A percentile compares a stretch with the other conserved stretches of the same genome.
Evolutionary conservation across 108 stramenopile species (phyloP).

Genomic region (Skeletonema potamos): DNA sequence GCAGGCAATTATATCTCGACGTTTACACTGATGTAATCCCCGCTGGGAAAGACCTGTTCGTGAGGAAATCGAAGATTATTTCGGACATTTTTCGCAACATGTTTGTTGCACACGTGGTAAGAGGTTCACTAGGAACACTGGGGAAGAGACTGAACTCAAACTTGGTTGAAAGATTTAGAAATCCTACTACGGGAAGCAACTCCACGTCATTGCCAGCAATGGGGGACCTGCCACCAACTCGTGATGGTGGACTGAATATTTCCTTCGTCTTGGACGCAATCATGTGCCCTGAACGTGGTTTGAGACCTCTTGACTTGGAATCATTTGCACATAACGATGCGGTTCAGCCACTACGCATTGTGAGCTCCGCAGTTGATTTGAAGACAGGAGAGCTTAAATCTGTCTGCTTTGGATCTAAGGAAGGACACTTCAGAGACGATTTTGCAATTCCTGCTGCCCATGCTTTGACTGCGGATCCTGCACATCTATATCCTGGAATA

Average conservation of each 20-base stretch:
- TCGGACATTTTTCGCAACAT: conserved; percentile 44
- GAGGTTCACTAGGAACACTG: not conserved
- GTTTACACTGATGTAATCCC: conserved; percentile 77
- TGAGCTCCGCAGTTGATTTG: conserved; percentile 56
- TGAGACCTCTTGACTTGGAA: conserved; percentile 77
- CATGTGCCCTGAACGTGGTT: conserved; percentile 64
- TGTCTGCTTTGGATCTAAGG: conserved; percentile 60
- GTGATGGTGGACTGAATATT: conserved; percentile 66
- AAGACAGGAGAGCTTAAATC: conserved; percentile 50
- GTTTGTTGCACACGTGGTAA: conserved; percentile 19
- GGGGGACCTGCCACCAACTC: conserved; percentile 21
- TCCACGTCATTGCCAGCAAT: conserved; percentile 8
- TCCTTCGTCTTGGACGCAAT: conserved; percentile 75
- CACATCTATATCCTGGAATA: conserved; percentile 25
- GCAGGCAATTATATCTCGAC: conserved; percentile 77
- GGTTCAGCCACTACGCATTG: conserved; percentile 65
- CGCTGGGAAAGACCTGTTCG: conserved; percentile 61
- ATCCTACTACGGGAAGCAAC: conserved; percentile 9
- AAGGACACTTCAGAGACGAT: conserved; percentile 54
- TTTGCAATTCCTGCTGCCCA: conserved; percentile 21
- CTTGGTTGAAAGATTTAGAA: conserved; percentile 27
- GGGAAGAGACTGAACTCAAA: conserved; percentile 27
- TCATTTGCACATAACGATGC: conserved; percentile 63
- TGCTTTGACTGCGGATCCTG: not conserved
- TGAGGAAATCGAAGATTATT: conserved; percentile 54